Base-by-base conservation (phyloP, 331 rosid species). In the Erythrophleum ivorense region DNA sequence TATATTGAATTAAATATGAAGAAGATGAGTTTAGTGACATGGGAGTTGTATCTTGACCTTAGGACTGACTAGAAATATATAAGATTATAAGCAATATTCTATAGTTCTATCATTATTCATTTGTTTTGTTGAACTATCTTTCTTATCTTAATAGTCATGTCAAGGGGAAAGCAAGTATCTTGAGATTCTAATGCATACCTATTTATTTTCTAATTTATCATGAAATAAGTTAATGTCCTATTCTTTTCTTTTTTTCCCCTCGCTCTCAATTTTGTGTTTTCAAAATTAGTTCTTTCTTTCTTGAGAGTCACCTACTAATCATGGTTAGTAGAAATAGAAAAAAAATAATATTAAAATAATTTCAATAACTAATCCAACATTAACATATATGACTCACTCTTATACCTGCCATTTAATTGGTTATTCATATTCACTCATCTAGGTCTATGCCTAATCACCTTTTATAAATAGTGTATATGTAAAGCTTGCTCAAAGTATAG, bases 1-100 rank as follows among this genome's bases (percentile, higher is more conserved):
- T 73, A 53, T 73, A 54, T 54, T 73, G 78, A 52, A 10, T 36
- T 13, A 34, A 53, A 34, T 53, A 53, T 53, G 45, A 73, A 53
- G 34, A 38, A 36, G 24, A 29, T 48, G 62, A 33, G 75, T 33
- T 15, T 52, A 9, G 16, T 66, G 71, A 66, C 14, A 66, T 38
- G 9, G 9, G 41, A 52, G 33, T 38, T 50, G 54, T 46, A 36
- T 60, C n/a, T 24, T 60, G 71, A 29, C 31, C 71, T 12, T 58
- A 33, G 33, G 54, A 76, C 59, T 76, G 49, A 77, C 2, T 54
- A n/a, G 21, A 43, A 55, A n/a, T 45, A 34, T 34, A 54, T 53
- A 11, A 36, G 19, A 40, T 31, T 40, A 21, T 21, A 55, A 21
- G 40, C 52, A 75, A 24, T 24, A 24, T 24, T 24, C 29, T 24